Base-by-base conservation (phyloP, 345 rosid genomes). In the Populus euphratica region DNA sequence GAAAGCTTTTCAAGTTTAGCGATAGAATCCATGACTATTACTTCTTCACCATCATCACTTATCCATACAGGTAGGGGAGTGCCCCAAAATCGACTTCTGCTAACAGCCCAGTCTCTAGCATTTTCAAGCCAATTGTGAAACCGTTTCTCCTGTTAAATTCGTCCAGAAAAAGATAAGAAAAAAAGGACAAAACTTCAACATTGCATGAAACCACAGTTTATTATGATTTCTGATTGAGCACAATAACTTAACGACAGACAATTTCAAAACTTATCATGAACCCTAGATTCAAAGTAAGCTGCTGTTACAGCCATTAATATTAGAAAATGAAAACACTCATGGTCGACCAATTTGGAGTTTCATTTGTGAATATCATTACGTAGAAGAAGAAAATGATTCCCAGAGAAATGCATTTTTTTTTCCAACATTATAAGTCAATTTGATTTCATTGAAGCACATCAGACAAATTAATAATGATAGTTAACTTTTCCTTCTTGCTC, bases 51-150 rank as follows among this genome's bases (percentile, higher is more conserved):
- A 81, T 96, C 99, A 80, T 89, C 95, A 80, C 97, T 94, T 23
- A 85, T 86, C 99, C 99, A 96, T 36, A 96, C 67, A 14, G 99
- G 99, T 75, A 96, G 92, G 79, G 99, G 99, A 69, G 99, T 96
- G 56, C 99, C 99, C 99, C 98, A 96, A 83, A 94, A 96, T 76
- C 99, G 86, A 86, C 97, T 96, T 79, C 99, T 85, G 85, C 99
- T 96, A 36, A 96, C 83, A 33, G 98, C 99, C 99, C 99, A 96
- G 86, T 96, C 99, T 82, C 98, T 86, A 63, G 98, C 99, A 89
- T 94, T 96, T 81, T 96, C 98, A 74, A 96, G 90, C 99, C 99
- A 96, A 87, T 96, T 96, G 82, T 96, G 98, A 81, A 96, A 96
- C 65, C 99, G 93, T 76, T 96, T 96, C 41, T 93, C 98, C 99